Evolutionary conservation across 1,284 basidiomycete species (phyloP).

Genomic region (Microbotryum silenes-acaulis): DNA sequence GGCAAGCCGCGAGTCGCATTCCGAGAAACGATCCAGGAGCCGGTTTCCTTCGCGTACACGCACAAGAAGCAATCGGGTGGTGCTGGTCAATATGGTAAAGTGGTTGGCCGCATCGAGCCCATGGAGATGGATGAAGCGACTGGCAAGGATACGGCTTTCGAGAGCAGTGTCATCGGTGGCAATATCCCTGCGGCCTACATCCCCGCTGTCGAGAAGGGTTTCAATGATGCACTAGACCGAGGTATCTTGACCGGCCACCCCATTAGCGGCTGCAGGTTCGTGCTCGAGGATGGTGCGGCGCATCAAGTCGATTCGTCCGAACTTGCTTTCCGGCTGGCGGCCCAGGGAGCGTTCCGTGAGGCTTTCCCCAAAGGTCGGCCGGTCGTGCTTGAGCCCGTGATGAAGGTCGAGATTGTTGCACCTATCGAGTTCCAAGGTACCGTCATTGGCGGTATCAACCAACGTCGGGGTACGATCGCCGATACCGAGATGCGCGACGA

Average conservation of each 20-base stretch:
- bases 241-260: slow-evolving; percentile 83
- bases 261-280: slow-evolving; percentile 77
- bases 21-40: slow-evolving; percentile 83
- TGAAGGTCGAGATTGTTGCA: slow-evolving; percentile 96
- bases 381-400: slow-evolving; percentile 90
- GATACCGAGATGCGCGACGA: slow-evolving; percentile 96
- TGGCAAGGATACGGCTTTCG: slow-evolving; percentile 79
- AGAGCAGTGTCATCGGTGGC: slow-evolving; percentile 83
- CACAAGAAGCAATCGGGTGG: slow-evolving; percentile 99
- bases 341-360: slow-evolving; percentile 88
- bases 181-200: slow-evolving; percentile 88
- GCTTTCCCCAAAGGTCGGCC: slow-evolving; percentile 69
- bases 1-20: slow-evolving; percentile 97
- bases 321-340: slow-evolving; percentile 84
- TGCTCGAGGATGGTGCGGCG: slow-evolving; percentile 84
- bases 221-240: slow-evolving; percentile 88
- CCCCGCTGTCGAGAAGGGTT: slow-evolving; percentile 94
- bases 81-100: slow-evolving; percentile 91
- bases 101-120: slow-evolving; percentile 86
- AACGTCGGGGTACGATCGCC: slow-evolving; percentile 85
- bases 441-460: slow-evolving; percentile 91
- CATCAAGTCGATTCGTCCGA: slow-evolving; percentile 98
- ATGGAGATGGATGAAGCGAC: slow-evolving; percentile 73
- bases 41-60: slow-evolving; percentile 78
- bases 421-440: slow-evolving; percentile 90